Evolutionary conservation across 2,329 filamentous ascomycete species (phyloP).

Genomic region (Fusarium algeriense): DNA sequence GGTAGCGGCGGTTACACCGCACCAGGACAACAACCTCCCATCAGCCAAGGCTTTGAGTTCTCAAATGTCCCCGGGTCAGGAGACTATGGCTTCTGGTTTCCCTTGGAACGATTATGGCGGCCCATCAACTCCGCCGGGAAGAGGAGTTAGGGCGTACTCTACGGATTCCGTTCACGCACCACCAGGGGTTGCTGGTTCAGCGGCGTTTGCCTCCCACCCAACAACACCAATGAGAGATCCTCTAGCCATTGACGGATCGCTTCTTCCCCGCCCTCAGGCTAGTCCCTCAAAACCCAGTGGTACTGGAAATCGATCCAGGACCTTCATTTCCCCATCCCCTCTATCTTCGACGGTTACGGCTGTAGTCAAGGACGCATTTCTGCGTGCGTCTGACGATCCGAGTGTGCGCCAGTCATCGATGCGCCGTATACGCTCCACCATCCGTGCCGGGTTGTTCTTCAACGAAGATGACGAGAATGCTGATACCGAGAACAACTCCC

Average conservation of each 20-base stretch:
- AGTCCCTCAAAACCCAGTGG: constrained; percentile 48
- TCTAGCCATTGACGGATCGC: constrained; percentile 44
- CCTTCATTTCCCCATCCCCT: constrained; percentile 70
- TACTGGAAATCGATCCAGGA: constrained; percentile 52
- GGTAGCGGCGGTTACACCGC: constrained; percentile 45
- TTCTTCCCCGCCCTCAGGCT: constrained; percentile 47
- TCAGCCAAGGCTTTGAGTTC: constrained; percentile 52
- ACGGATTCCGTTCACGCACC: constrained; percentile 52
- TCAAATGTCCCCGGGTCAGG: constrained; percentile 51
- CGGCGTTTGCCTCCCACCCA: constrained; percentile 48
- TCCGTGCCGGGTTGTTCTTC: constrained; percentile 68
- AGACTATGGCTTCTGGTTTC: constrained; percentile 58
- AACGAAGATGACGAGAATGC: constrained; percentile 57
- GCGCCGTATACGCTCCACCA: constrained; percentile 61
- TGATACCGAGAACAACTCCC: constrained; percentile 18
- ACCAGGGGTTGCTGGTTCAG: constrained; percentile 18
- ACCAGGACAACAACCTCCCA: constrained; percentile 54
- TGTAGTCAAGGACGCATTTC: constrained; percentile 67
- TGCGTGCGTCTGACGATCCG: constrained; percentile 59
- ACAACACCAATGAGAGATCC: constrained; percentile 51
- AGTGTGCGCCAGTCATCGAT: constrained; percentile 58
- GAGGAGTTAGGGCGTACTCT: constrained; percentile 55
- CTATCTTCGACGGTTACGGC: constrained; percentile 70
- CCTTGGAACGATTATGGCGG: constrained; percentile 58
- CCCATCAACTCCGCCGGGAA: constrained; percentile 47